Conservation (phyloP, 306 rosid species). For the Mimosa pudica region DNA sequence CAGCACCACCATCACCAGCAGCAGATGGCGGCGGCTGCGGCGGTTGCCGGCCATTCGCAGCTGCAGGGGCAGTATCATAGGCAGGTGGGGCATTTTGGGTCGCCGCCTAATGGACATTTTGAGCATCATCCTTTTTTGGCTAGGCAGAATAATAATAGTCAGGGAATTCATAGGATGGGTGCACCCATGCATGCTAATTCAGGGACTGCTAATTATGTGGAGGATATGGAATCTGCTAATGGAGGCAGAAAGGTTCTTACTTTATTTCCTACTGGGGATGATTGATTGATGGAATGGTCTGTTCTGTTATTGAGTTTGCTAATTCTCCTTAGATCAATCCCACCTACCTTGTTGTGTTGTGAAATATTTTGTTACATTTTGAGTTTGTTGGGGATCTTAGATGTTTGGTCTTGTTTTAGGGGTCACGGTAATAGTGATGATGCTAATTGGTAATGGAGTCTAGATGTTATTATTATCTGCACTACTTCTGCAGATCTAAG, state of each 20-base stretch:
- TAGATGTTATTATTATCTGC: constrained; percentile 22
- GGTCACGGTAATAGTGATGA: constrained; percentile 22
- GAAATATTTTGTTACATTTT: constrained; percentile 41
- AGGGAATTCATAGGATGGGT: constrained; percentile 76
- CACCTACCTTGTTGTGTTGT: constrained; percentile 35
- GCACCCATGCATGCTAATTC: constrained; percentile 56
- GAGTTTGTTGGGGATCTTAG: constrained; percentile 44
- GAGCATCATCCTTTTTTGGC: constrained; percentile 83
- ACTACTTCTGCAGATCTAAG: constrained; percentile 23
- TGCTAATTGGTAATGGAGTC: constrained; percentile 24
- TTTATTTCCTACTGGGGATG: constrained; percentile 90
- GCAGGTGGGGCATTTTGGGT: constrained; percentile 87
- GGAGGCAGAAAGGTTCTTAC: constrained; percentile 93
- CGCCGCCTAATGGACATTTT: constrained; percentile 83
- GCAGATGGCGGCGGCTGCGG: constrained; percentile 57
- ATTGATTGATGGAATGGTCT: constrained; percentile 41
- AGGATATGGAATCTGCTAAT: constrained; percentile 84
- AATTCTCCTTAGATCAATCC: too few relatives aligned
- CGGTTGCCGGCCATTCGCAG: constrained; percentile 47
- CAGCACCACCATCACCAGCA: constrained; percentile 86
- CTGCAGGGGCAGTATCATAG: constrained; percentile 69
- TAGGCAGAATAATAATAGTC: constrained; percentile 52
- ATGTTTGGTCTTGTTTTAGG: constrained; percentile 34
- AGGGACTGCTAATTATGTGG: constrained; percentile 54
- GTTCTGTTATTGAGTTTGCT: neutral